Evolutionary conservation across 441 rosid genomes (phyloP), one percentile per base, ranked within the genome.

Genomic region (Pelargonium myrrhifolium): DNA sequence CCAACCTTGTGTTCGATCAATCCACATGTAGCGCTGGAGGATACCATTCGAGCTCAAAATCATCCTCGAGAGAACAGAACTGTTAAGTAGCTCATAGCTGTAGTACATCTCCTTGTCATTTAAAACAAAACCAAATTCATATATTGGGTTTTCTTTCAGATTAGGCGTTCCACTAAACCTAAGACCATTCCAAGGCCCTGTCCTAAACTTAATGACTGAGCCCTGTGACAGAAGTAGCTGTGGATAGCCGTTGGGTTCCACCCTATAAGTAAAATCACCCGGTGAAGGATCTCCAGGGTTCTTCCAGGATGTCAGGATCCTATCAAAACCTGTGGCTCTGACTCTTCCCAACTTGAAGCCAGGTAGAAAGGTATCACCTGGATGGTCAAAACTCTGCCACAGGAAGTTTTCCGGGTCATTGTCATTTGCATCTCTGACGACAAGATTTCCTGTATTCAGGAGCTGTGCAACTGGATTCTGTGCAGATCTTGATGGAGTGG

Each of bases 51-150:
- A 53, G 62, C 51, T 65, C 62, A 84, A 42, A 11, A 73, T 72
- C 80, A 81, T 73, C 65, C 75, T 65, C 6, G 81, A 65, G 35
- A 76, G 53, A 17, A 75, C 76, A 14, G 83, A 79, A 20, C 66
- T 68, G 22, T 70, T 70, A 1, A 39, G 66, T 12, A 80, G 71
- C 40, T 76, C 74, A 65, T 65, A 78, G n/a, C 65, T 64, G 76
- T 76, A 77, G 66, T 78, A 84, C 6, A 78, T 58, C 68, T 80
- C 83, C 62, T 66, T 14, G 11, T 78, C 77, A 14, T 73, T 68
- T 35, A 72, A 63, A 11, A 75, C 75, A 64, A 78, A 80, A 20
- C 49, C 66, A 12, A 65, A 77, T 4, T 72, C 73, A 60, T 72
- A 79, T 68, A 77, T 67, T 6, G 77, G 63, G 62, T 73, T 69